Percentiles rank a stretch among this genome's conserved stretches.
phyloP scores from a whole-genome alignment of 1,139 yeast genomes.

The Geotrichum siamense region DNA sequence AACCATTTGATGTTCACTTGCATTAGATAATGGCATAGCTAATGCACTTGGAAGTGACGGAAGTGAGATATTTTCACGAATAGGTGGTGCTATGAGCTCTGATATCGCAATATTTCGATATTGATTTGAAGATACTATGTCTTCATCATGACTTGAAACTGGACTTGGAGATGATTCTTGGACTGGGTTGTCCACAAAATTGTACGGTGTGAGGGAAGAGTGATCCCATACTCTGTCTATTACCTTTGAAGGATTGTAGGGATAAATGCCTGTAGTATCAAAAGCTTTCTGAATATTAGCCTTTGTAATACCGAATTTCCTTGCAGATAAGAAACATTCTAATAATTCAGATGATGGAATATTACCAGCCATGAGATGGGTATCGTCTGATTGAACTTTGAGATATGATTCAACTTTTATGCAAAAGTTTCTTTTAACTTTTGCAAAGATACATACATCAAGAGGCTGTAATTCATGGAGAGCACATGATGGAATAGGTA shows the following conservation, averaged over 20 bases:
- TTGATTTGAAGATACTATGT: not conserved
- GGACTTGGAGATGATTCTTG: not conserved
- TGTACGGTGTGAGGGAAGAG: conserved; percentile 3
- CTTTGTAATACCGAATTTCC: conserved; percentile 10
- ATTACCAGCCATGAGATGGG: not conserved
- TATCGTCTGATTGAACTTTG: not conserved
- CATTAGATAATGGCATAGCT: conserved; percentile 1
- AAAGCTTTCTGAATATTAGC: conserved; percentile 14
- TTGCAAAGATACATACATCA: conserved; percentile 11
- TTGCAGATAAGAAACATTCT: conserved; percentile 8
- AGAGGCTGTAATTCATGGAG: conserved; percentile 16
- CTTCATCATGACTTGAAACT: not conserved
- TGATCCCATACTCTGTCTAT: conserved; percentile 15
- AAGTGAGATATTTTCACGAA: not conserved
- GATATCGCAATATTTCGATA: conserved; percentile 14
- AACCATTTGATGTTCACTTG: conserved; percentile 1
- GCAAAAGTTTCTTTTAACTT: conserved; percentile 14
- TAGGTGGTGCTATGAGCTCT: conserved; percentile 5
- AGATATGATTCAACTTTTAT: conserved; percentile 11
- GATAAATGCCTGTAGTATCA: conserved; percentile 9
- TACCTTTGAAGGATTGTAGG: conserved; percentile 9
- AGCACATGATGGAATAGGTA: conserved; percentile 7
- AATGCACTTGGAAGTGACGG: conserved; percentile 13
- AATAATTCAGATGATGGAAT: conserved; percentile 7
- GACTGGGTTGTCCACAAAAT: not conserved